Evolutionary conservation across 2,329 filamentous ascomycete genomes (phyloP), one percentile per base, ranked within the genome.

Genomic region (Alternaria solani): DNA sequence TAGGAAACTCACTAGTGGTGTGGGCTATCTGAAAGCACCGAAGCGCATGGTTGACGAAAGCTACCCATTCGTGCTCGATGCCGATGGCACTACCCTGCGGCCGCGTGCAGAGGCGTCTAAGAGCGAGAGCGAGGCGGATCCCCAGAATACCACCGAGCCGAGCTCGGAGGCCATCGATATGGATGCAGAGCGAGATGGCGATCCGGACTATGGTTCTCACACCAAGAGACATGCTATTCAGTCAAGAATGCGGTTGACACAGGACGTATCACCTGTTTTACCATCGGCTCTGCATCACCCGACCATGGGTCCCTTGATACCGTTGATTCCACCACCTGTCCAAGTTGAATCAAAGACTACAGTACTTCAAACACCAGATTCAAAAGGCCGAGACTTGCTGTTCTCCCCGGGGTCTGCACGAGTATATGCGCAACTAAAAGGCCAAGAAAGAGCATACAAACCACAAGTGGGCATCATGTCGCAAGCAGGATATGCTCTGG

Each of bases 11-110:
- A 67, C 62, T 0, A 61, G 48, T 12, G 68, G 64, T 12, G 54
- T 49, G 12, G 52, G 38, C n/a, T 76, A 75, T 49, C 28, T 74
- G 14, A 72, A 68, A 44, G 51, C 51, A 12, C 74, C 75, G 25
- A 63, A 63, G 36, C 65, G 70, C 30, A 59, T 76, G 52, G 23
- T 36, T 6, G 74, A 76, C 41, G 52, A 63, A 5, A 63, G 62
- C 32, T 76, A 64, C 42, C 32, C 57, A 14, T 18, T 66, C 2
- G 23, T 32, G 5, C 28, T 32, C n/a, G 11, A 14, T 5, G 14
- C 26, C 1, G 53, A 52, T 12, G 12, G 42, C 12, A 25, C 23
- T 5, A 38, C 43, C 12, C 8, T 25, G 16, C 36, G 9, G 1
- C 11, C 11, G 9, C 43, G 16, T 20, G 14, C n/a, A 23, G 26